Percentiles rank a stretch among this genome's conserved stretches.
These are phyloP conservation scores for Coemansia erecta DNA, from an alignment of 192 early-diverging fungal species.

Conservation along the genomic window DNA sequence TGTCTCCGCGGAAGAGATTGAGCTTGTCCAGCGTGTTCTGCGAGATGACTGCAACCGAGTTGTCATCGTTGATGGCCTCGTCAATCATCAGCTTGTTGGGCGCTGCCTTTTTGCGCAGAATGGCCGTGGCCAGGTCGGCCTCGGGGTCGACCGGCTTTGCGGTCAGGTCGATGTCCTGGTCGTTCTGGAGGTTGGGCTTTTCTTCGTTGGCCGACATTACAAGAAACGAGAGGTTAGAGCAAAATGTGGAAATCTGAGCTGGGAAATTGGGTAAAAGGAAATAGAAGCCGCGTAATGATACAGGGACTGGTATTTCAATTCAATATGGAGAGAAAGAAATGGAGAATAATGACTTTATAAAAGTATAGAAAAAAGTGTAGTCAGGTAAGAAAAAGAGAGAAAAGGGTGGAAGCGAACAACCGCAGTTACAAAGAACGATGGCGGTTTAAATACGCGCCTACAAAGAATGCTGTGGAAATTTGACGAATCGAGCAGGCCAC, in stretches of 20 bases:
- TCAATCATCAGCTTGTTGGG: slow-evolving; percentile 99
- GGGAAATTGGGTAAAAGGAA: no score
- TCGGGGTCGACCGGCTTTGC: slow-evolving; percentile 55
- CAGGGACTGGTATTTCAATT: no score
- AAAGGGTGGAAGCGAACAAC: not conserved
- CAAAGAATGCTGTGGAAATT: slow-evolving; percentile 2
- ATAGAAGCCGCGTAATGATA: no score
- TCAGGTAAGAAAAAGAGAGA: not conserved
- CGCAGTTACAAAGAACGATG: not conserved
- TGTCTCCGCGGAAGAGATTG: slow-evolving; percentile 93
- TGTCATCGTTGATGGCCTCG: slow-evolving; percentile 95
- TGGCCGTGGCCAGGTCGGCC: slow-evolving; percentile 90
- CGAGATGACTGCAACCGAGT: slow-evolving; percentile 88
- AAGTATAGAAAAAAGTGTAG: slow-evolving; percentile 2
- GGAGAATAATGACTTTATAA: not conserved
- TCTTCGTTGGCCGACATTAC: slow-evolving; percentile 33
- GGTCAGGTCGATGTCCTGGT: slow-evolving; percentile 35
- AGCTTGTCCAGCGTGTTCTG: slow-evolving; percentile 92
- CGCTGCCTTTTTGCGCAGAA: slow-evolving; percentile 90
- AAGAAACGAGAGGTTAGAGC: not conserved
- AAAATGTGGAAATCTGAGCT: not conserved
- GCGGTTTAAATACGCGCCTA: not conserved
- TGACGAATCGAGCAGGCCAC: slow-evolving; percentile 1
- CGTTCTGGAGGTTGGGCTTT: slow-evolving; percentile 41
- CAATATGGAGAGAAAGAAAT: no score